phyloP scores from a whole-genome alignment of 2,329 filamentous ascomycete species.

The Ilyonectria robusta region DNA sequence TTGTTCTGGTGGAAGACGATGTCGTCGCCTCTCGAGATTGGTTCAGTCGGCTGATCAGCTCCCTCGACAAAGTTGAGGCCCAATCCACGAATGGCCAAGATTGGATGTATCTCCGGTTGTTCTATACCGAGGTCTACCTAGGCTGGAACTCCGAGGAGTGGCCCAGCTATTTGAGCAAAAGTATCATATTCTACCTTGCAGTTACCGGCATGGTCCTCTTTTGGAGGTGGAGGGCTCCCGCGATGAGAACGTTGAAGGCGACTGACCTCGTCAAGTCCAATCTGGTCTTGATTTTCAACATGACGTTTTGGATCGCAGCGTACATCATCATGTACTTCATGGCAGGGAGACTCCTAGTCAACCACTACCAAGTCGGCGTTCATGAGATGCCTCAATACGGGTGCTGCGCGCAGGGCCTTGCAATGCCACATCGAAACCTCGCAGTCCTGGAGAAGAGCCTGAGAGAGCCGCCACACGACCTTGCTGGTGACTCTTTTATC shows the following conservation, averaged over 20 bases:
- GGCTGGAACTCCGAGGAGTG: constrained; percentile 55
- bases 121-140: constrained; percentile 53
- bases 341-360: constrained; percentile 46
- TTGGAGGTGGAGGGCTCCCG: constrained; percentile 24
- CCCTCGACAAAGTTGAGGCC: constrained; percentile 42
- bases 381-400: constrained; percentile 53
- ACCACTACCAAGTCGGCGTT: constrained; percentile 42
- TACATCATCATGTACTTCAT: constrained; percentile 48
- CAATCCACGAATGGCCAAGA: constrained; percentile 27
- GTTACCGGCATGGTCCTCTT: constrained; percentile 30
- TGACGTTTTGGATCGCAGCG: constrained; percentile 45
- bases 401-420: constrained; percentile 54
- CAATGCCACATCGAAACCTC: constrained; percentile 49
- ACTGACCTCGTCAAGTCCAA: constrained; percentile 28
- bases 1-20: constrained; percentile 52
- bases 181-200: constrained; percentile 38
- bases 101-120: constrained; percentile 53
- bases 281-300: constrained; percentile 12
- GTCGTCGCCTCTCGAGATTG: constrained; percentile 51
- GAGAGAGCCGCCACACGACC: constrained; percentile 33
- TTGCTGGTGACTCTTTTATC: constrained; percentile 50
- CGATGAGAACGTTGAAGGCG: constrained; percentile 26
- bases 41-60: constrained; percentile 42
- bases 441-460: constrained; percentile 36
- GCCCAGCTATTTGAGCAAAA: constrained; percentile 42